Evolutionary conservation across 176 grass and related monocot genomes (phyloP).

Genomic region (Bolboschoenus planiculmis): DNA sequence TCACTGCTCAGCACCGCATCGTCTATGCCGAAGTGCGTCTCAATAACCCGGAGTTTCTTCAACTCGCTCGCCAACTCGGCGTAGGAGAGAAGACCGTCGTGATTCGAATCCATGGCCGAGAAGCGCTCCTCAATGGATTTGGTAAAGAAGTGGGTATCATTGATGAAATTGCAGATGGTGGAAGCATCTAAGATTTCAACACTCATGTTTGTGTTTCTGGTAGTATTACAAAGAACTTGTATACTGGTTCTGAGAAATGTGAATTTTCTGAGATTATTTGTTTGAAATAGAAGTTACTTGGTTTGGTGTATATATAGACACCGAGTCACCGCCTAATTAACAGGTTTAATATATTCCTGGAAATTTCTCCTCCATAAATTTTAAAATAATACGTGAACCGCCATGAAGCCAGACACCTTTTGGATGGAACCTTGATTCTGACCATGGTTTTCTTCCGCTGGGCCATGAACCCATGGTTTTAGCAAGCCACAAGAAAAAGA

Average conservation of each 20-base stretch:
- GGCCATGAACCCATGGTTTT: too few relatives aligned
- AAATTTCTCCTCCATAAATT: too few relatives aligned
- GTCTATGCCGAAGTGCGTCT: slow-evolving; percentile 27
- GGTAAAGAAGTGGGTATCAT: slow-evolving; percentile 7
- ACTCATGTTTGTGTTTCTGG: slow-evolving; percentile 14
- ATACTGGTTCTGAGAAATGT: not conserved
- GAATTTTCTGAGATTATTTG: not conserved
- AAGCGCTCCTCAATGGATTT: slow-evolving; percentile 23
- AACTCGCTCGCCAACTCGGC: slow-evolving; percentile 7
- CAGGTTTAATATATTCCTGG: too few relatives aligned
- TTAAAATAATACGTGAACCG: too few relatives aligned
- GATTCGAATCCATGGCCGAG: not conserved
- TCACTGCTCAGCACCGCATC: not conserved
- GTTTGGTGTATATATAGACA: too few relatives aligned
- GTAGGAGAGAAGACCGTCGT: slow-evolving; percentile 25
- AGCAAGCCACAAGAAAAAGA: too few relatives aligned
- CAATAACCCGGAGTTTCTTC: slow-evolving; percentile 27
- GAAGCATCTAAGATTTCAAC: slow-evolving; percentile 27
- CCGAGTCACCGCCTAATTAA: too few relatives aligned
- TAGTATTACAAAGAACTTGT: not conserved
- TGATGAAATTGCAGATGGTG: slow-evolving; percentile 20
- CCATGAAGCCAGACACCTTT: too few relatives aligned
- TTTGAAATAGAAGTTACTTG: not conserved
- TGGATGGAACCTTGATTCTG: too few relatives aligned
- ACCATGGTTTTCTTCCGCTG: too few relatives aligned